Percentiles rank a stretch among this genome's conserved stretches.
Evolutionary conservation across 2,329 filamentous ascomycete genomes (phyloP).

Genomic region (Leptographium lundbergii): DNA sequence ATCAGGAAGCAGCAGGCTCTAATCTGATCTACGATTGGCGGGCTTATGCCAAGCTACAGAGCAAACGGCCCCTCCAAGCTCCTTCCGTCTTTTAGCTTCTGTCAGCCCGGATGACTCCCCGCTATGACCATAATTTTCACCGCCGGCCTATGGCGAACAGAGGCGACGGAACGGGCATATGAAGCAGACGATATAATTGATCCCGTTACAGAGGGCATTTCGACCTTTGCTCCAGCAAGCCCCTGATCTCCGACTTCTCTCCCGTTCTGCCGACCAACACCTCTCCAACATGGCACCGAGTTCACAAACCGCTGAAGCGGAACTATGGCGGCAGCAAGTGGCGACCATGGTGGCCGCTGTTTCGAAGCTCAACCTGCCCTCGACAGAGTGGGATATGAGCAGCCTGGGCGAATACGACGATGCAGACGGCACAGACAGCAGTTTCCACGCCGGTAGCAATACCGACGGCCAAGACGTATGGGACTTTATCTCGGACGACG

Average conservation of each 20-base stretch:
- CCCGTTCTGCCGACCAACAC: background rate
- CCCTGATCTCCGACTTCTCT: background rate
- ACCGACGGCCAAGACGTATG: conserved; percentile 71
- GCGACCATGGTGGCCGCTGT: conserved; percentile 78
- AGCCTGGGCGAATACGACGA: conserved; percentile 28
- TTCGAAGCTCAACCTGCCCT: conserved; percentile 49
- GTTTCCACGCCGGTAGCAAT: conserved; percentile 28
- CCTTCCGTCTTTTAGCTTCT: background rate
- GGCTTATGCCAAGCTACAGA: background rate
- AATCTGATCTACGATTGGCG: background rate
- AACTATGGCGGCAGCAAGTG: conserved; percentile 74
- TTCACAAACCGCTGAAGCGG: conserved; percentile 1
- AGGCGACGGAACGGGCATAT: background rate
- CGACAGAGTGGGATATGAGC: conserved; percentile 16
- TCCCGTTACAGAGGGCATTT: background rate
- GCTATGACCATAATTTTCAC: background rate
- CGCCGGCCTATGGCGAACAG: background rate
- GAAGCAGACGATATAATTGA: background rate
- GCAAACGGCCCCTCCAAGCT: background rate
- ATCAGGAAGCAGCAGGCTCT: background rate
- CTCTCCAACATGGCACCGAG: conserved; percentile 1
- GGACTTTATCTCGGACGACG: conserved; percentile 79
- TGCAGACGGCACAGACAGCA: conserved; percentile 54
- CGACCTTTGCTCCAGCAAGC: background rate
- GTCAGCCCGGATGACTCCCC: background rate